A percentile compares a stretch with the other conserved stretches of the same genome.
Evolutionary conservation across 768 basidiomycete genomes (phyloP).

Genomic region (Chlorophyllum brunneum): DNA sequence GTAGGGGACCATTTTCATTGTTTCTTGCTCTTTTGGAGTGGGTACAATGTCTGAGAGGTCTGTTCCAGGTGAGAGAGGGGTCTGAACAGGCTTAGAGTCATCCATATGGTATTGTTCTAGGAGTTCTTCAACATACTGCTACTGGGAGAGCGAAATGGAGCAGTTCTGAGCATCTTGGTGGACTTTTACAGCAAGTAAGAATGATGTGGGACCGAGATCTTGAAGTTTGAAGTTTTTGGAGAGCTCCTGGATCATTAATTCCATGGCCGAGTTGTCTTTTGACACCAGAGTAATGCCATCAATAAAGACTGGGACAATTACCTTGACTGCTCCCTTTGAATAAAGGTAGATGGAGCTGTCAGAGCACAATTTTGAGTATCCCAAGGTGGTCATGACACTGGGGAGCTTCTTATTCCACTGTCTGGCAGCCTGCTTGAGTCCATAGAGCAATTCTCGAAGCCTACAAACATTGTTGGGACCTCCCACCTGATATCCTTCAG

Average conservation of each 20-base stretch:
- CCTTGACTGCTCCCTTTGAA: too few species aligned
- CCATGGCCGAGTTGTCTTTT: neutral
- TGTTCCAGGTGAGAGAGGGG: too few species aligned
- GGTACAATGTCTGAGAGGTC: neutral
- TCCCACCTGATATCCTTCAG: slow-evolving; percentile 22
- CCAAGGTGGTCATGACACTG: too few species aligned
- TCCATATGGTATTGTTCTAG: slow-evolving; percentile 18
- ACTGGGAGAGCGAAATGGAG: slow-evolving; percentile 21
- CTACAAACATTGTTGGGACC: slow-evolving; percentile 16
- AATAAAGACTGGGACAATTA: too few species aligned
- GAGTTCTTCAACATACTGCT: slow-evolving; percentile 19
- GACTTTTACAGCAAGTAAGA: too few species aligned
- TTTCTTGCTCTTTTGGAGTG: too few species aligned
- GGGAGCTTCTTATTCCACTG: too few species aligned
- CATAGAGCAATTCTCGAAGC: slow-evolving; percentile 34
- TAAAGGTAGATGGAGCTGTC: too few species aligned
- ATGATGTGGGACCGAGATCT: slow-evolving; percentile 12
- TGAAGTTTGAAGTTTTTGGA: slow-evolving; percentile 13
- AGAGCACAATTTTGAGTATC: too few species aligned
- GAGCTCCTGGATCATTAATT: slow-evolving; percentile 12
- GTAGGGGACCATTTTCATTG: neutral
- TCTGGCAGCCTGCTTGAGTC: slow-evolving; percentile 35
- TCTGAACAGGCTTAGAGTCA: slow-evolving; percentile 16
- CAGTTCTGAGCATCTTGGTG: slow-evolving; percentile 12
- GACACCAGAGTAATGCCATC: slow-evolving; percentile 13